Percentiles rank a stretch among this genome's conserved stretches.
Evolutionary conservation across 768 basidiomycete species (phyloP).

Genomic region (Mycena indigotica): DNA sequence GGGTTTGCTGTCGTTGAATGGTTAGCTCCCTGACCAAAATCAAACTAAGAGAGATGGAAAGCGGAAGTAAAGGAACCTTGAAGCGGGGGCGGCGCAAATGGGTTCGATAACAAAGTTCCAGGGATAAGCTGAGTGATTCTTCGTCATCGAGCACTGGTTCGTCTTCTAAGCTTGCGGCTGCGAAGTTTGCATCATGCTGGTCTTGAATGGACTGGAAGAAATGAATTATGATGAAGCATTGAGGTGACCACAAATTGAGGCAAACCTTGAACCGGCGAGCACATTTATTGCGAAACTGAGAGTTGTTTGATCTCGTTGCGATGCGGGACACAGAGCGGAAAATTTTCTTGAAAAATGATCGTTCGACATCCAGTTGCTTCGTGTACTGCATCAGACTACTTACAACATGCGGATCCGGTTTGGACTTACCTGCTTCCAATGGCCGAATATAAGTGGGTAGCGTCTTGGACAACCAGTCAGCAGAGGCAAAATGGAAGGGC

Average conservation of each 20-base stretch:
- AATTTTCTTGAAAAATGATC: constrained; percentile 48
- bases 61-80: constrained; percentile 42
- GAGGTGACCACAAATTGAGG: too few species aligned
- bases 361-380: constrained; percentile 59
- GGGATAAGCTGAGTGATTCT: constrained; percentile 39
- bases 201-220: background rate
- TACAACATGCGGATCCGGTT: constrained; percentile 22
- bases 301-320: constrained; percentile 52
- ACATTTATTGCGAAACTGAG: constrained; percentile 47
- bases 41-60: constrained; percentile 14
- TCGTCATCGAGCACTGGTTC: constrained; percentile 32
- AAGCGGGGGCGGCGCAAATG: constrained; percentile 45
- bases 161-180: constrained; percentile 29
- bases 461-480: constrained; percentile 45
- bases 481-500: constrained; percentile 15
- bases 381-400: constrained; percentile 1
- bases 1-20: background rate
- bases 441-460: constrained; percentile 78
- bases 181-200: constrained; percentile 33
- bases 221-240: background rate
- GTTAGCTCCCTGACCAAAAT: constrained; percentile 19
- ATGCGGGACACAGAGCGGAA: constrained; percentile 53
- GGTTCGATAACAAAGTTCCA: constrained; percentile 47
- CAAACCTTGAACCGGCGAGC: constrained; percentile 51
- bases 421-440: constrained; percentile 67